These are phyloP conservation scores for Thielaviopsis ethacetica DNA, from an alignment of 2,329 filamentous ascomycete genomes.

Conservation along the genomic window DNA sequence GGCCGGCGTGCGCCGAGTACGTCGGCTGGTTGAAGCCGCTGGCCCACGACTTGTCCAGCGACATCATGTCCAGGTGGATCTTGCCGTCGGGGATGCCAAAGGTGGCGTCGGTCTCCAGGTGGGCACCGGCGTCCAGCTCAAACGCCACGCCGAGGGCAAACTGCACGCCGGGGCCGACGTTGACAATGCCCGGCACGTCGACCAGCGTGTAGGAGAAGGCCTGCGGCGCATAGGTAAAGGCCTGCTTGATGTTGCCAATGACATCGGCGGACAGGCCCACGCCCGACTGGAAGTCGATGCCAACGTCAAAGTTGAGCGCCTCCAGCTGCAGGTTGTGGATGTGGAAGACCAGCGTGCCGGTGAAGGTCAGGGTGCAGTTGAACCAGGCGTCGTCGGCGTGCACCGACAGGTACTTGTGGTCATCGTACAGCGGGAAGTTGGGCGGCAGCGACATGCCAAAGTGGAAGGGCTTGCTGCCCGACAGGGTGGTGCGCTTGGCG, in stretches of 20 bases:
- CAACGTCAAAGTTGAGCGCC: constrained; percentile 25
- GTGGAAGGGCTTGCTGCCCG: not conserved
- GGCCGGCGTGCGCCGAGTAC: constrained; percentile 20
- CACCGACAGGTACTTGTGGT: constrained; percentile 18
- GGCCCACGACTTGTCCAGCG: constrained; percentile 19
- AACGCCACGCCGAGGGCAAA: constrained; percentile 23
- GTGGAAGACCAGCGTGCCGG: constrained; percentile 24
- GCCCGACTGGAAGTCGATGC: constrained; percentile 21
- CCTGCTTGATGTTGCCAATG: constrained; percentile 19
- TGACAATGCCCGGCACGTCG: constrained; percentile 23
- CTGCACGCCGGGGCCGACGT: constrained; percentile 21
- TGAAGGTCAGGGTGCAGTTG: constrained; percentile 22
- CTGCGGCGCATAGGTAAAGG: constrained; percentile 21
- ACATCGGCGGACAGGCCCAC: constrained; percentile 22
- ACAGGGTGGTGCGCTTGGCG: constrained; percentile 13
- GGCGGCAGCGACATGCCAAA: constrained; percentile 13
- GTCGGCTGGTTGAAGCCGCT: constrained; percentile 13
- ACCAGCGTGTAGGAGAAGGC: constrained; percentile 22
- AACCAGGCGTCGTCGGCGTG: constrained; percentile 21
- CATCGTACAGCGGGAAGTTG: constrained; percentile 17
- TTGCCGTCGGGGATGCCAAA: constrained; percentile 20
- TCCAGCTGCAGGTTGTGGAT: constrained; percentile 19
- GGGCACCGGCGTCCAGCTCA: constrained; percentile 19
- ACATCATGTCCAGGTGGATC: constrained; percentile 23
- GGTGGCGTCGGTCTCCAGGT: constrained; percentile 18